Percentiles rank a stretch among this genome's conserved stretches.
These are phyloP conservation scores for Dentipellis sp. DNA, from an alignment of 768 basidiomycete genomes.

Conservation along the genomic window DNA sequence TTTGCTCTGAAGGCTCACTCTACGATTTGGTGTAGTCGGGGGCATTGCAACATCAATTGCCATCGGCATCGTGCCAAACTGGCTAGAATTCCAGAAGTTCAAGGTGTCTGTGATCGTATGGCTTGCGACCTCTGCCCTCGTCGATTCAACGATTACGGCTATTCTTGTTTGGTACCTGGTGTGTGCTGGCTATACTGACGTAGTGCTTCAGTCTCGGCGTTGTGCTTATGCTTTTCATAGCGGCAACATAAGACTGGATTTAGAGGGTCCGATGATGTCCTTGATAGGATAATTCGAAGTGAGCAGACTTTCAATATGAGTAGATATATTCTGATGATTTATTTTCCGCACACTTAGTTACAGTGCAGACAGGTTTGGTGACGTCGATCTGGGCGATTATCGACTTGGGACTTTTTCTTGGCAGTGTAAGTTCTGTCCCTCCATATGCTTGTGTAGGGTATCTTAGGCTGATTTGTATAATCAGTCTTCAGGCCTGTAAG, in stretches of 20 bases:
- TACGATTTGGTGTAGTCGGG: slow-evolving; percentile 3
- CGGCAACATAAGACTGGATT: slow-evolving; percentile 10
- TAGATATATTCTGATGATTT: background rate
- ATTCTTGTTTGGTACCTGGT: slow-evolving; percentile 13
- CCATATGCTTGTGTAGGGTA: too few relatives aligned
- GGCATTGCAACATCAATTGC: slow-evolving; percentile 12
- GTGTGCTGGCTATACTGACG: background rate
- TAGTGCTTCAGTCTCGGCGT: background rate
- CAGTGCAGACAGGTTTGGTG: slow-evolving; percentile 22
- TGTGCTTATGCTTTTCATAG: background rate
- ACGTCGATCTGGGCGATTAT: slow-evolving; percentile 16
- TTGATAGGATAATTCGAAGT: slow-evolving; percentile 13
- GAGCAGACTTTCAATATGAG: background rate
- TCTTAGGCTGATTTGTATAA: background rate
- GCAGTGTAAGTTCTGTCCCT: slow-evolving; percentile 4
- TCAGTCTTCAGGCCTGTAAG: slow-evolving; percentile 1
- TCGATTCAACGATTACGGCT: slow-evolving; percentile 10
- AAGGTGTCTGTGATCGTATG: slow-evolving; percentile 11
- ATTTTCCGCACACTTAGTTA: slow-evolving; percentile 9
- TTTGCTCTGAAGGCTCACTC: background rate
- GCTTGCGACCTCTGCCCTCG: slow-evolving; percentile 7
- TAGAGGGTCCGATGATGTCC: slow-evolving; percentile 10
- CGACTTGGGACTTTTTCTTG: slow-evolving; percentile 18
- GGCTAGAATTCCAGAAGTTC: slow-evolving; percentile 10
- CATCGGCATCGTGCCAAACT: slow-evolving; percentile 7